Percentiles rank a stretch among this genome's conserved stretches.
These are phyloP conservation scores for Cicer chorassanicum DNA, from an alignment of 306 rosid species.

Conservation along the genomic window DNA sequence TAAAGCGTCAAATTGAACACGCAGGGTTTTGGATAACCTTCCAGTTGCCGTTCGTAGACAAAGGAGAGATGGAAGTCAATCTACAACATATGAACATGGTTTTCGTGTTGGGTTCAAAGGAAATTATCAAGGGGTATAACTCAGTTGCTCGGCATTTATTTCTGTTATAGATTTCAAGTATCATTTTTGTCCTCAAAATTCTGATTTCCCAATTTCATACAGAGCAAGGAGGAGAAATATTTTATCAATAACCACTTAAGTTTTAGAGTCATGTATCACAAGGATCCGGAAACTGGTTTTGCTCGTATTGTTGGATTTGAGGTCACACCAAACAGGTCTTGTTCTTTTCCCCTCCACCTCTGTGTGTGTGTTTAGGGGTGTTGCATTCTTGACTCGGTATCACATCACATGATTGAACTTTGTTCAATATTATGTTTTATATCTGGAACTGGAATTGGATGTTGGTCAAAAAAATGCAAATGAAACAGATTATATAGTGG, in stretches of 20 bases:
- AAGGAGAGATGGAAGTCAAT: conserved; percentile 84
- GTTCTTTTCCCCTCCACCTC: conserved; percentile 16
- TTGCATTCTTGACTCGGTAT: conserved; percentile 15
- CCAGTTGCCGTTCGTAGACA: conserved; percentile 97
- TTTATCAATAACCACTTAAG: conserved; percentile 97
- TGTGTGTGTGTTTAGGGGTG: not conserved
- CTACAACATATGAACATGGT: conserved; percentile 96
- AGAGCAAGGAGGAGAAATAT: conserved; percentile 97
- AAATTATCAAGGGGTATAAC: conserved; percentile 92
- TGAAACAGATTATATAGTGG: conserved; percentile 28
- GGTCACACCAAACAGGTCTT: conserved; percentile 92
- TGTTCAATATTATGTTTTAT: conserved; percentile 22
- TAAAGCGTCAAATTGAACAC: conserved; percentile 43
- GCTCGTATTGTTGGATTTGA: conserved; percentile 99
- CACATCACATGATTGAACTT: conserved; percentile 15
- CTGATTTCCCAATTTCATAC: conserved; percentile 47
- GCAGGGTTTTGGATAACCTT: conserved; percentile 98
- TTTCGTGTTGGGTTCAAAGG: conserved; percentile 96
- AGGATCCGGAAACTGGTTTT: conserved; percentile 84
- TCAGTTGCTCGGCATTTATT: conserved; percentile 44
- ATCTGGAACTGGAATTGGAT: conserved; percentile 38
- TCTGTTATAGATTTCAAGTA: conserved; percentile 20
- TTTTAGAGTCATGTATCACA: conserved; percentile 96
- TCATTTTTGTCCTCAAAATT: not conserved
- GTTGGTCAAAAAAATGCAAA: conserved; percentile 11